Conservation (phyloP, 2,329 filamentous ascomycete genomes). For the Fusarium robinianum region DNA sequence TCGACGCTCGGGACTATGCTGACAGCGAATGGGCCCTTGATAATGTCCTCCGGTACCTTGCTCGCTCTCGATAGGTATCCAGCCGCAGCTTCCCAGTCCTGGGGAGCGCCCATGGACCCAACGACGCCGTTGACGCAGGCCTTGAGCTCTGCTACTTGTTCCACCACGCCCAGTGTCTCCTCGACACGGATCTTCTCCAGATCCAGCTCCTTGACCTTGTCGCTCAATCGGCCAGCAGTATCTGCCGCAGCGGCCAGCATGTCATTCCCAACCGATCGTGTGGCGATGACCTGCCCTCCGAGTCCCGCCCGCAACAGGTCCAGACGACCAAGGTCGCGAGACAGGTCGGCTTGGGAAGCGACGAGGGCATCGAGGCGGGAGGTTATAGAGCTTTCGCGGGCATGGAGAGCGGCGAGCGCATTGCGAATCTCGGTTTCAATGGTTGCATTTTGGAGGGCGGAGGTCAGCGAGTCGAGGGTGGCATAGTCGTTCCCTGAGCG, state of each 20-base stretch:
- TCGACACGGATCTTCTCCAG: conserved; percentile 90
- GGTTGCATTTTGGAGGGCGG: conserved; percentile 67
- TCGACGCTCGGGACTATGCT: conserved; percentile 94
- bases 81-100: conserved; percentile 98
- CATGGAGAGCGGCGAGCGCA: conserved; percentile 74
- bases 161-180: conserved; percentile 86
- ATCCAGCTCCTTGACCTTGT: conserved; percentile 85
- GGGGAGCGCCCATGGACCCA: conserved; percentile 94
- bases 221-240: conserved; percentile 83
- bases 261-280: conserved; percentile 81
- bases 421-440: conserved; percentile 80
- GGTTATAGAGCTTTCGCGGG: conserved; percentile 75
- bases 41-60: conserved; percentile 78
- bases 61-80: conserved; percentile 84
- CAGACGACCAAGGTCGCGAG: conserved; percentile 82
- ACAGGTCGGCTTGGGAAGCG: conserved; percentile 82
- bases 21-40: conserved; percentile 83
- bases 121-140: conserved; percentile 93
- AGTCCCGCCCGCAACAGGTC: conserved; percentile 89
- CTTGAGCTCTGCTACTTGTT: conserved; percentile 96
- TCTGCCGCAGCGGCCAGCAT: conserved; percentile 87
- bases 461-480: conserved; percentile 33
- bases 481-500: conserved; percentile 40
- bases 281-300: conserved; percentile 82
- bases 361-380: conserved; percentile 76